Base-by-base conservation (phyloP, 495 filamentous ascomycete genomes). In the Hypomontagnella monticulosa region DNA sequence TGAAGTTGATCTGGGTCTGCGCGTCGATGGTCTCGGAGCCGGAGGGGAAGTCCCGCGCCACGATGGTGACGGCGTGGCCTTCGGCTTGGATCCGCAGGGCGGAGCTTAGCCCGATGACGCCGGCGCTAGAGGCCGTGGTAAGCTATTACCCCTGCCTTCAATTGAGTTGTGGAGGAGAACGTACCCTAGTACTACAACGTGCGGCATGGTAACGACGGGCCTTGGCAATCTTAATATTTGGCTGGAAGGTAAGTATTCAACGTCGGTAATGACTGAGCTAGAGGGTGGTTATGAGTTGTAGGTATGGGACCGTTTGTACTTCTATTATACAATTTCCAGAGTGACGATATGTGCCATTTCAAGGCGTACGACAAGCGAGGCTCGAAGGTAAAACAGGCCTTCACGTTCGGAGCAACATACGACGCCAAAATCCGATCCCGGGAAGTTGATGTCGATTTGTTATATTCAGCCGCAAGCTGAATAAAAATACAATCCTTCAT, bases 21-120 rank as follows among this genome's bases (percentile, higher is more conserved):
- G 73, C 49, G 54, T 78, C 74, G 50, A 80, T 76, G 50, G 73
- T 76, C 57, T 79, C 77, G 47, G 74, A 79, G 18, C 79, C 76
- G 16, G 61, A 66, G 33, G 87, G 86, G 56, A 87, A 82, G 70
- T 88, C 83, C 34, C 79, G 77, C 52, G 86, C 85, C 11, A 88
- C 70, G 55, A 89, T 78, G 50, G 83, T 80, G 20, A 87, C 79
- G 52, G 65, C 65, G 71, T 80, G 70, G 20, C 71, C 70, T n/a
- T 75, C 62, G 47, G 79, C 65, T 72, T 84, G 84, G 66, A 87
- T 75, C 43, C 61, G 63, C 36, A 85, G 70, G 43, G 85, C 85
- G 18, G 79, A 78, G 67, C 80, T 79, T 37, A 89, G 80, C 51
- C 85, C 87, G 63, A 81, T 83, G 12, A 88, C 82, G 36, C 87